phyloP scores from a whole-genome alignment of 2,329 filamentous ascomycete genomes.

The Neopestalotiopsis rosae region DNA sequence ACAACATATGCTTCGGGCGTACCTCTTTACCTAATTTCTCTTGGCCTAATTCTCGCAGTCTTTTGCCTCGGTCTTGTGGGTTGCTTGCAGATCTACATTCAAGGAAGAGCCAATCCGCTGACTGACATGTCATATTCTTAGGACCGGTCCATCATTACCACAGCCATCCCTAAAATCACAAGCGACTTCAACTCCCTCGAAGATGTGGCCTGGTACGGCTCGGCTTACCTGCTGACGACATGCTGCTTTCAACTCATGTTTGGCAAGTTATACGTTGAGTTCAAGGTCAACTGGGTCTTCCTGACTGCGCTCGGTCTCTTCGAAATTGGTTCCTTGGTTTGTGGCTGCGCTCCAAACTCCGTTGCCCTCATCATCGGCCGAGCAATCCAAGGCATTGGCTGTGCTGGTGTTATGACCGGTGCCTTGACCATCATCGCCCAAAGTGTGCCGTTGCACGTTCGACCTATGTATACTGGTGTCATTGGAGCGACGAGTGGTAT shows the following conservation, averaged over 20 bases:
- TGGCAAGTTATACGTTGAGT: slow-evolving; percentile 42
- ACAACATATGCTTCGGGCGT: background rate
- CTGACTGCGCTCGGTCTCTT: slow-evolving; percentile 37
- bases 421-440: slow-evolving; percentile 34
- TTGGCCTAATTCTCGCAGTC: background rate
- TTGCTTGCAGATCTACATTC: background rate
- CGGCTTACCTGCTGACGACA: slow-evolving; percentile 26
- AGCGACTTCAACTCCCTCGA: slow-evolving; percentile 32
- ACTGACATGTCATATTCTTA: background rate
- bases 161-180: slow-evolving; percentile 32
- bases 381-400: slow-evolving; percentile 32
- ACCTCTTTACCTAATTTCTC: background rate
- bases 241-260: slow-evolving; percentile 33
- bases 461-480: slow-evolving; percentile 30
- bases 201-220: slow-evolving; percentile 36
- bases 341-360: slow-evolving; percentile 25
- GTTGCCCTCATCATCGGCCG: slow-evolving; percentile 25
- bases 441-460: slow-evolving; percentile 17
- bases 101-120: background rate
- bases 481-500: slow-evolving; percentile 45
- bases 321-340: slow-evolving; percentile 42
- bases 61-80: background rate
- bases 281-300: slow-evolving; percentile 37
- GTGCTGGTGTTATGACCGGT: slow-evolving; percentile 44
- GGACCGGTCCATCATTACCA: slow-evolving; percentile 16